A percentile compares a stretch with the other conserved stretches of the same genome.
Evolutionary conservation across 257 asterid genomes (phyloP).

Genomic region (Echites panduratus): DNA sequence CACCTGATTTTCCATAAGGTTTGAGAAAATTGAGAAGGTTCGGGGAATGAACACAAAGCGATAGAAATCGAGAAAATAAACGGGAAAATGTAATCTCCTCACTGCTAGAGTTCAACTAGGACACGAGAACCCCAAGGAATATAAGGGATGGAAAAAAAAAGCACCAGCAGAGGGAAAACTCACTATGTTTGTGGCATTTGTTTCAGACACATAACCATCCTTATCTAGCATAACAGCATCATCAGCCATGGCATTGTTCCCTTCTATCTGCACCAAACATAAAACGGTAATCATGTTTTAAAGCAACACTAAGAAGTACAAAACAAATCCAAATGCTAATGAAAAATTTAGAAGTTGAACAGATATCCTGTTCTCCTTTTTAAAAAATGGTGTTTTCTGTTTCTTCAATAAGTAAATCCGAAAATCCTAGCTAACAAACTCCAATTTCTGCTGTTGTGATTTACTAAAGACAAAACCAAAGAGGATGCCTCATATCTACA

Average conservation of each 20-base stretch:
- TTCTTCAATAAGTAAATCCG: background rate
- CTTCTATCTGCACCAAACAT: conserved; percentile 66
- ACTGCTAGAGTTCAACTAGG: background rate
- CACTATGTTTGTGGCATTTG: conserved; percentile 88
- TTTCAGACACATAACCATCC: conserved; percentile 92
- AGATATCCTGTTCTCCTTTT: background rate
- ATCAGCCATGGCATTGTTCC: conserved; percentile 75
- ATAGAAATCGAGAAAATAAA: background rate
- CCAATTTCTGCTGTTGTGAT: background rate
- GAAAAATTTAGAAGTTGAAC: background rate
- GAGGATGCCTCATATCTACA: background rate
- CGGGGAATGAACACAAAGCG: background rate
- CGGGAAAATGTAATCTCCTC: background rate
- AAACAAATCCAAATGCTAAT: background rate
- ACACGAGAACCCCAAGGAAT: background rate
- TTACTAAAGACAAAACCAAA: background rate
- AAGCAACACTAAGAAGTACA: background rate
- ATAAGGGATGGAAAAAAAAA: background rate
- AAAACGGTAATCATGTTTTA: background rate
- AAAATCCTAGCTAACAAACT: background rate
- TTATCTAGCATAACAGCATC: conserved; percentile 94
- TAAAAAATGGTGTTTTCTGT: background rate
- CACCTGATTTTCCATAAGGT: background rate
- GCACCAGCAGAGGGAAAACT: conserved; percentile 23
- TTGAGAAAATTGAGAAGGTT: too few species aligned